A percentile compares a stretch with the other conserved stretches of the same genome.
Conservation (phyloP, 2,329 filamentous ascomycete species). For the Purpureocillium lavendulum region DNA sequence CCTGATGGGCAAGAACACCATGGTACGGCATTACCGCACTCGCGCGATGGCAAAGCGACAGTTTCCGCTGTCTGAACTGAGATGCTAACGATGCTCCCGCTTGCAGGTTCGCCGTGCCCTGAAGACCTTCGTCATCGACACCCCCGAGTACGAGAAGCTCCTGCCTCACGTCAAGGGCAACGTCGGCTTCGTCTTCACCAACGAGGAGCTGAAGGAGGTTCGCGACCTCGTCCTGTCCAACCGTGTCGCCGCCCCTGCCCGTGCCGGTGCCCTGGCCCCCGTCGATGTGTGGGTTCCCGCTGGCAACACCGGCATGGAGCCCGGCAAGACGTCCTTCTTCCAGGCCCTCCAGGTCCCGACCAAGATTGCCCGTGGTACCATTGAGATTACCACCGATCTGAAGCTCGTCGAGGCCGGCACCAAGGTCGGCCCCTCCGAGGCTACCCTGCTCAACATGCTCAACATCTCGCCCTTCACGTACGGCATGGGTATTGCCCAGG, state of each 20-base stretch:
- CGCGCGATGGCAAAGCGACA: not conserved
- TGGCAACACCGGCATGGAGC: conserved; percentile 99
- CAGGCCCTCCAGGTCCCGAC: conserved; percentile 99
- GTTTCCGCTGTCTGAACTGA: too few species aligned
- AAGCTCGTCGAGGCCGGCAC: conserved; percentile 89
- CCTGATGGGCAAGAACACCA: conserved; percentile 99
- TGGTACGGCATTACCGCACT: conserved; percentile 52
- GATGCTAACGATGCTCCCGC: conserved; percentile 9
- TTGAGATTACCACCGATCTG: conserved; percentile 96
- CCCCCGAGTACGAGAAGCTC: conserved; percentile 96
- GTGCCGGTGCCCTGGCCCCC: conserved; percentile 94
- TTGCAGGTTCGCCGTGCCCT: conserved; percentile 84
- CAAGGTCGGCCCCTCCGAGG: conserved; percentile 99
- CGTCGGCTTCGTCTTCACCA: conserved; percentile 99
- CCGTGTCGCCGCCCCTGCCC: conserved; percentile 94
- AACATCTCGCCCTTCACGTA: conserved; percentile 99
- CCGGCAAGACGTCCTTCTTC: conserved; percentile 99
- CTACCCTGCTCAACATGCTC: conserved; percentile 97
- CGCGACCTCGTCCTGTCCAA: conserved; percentile 94
- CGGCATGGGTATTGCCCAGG: conserved; percentile 91
- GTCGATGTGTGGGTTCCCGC: conserved; percentile 90
- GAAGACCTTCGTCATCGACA: conserved; percentile 84
- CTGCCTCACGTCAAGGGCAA: conserved; percentile 95
- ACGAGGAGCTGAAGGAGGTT: conserved; percentile 81
- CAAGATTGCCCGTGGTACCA: conserved; percentile 99